Evolutionary conservation across 139 green algal genomes (phyloP), one percentile per base, ranked within the genome.

Genomic region (Chlorella vulgaris): DNA sequence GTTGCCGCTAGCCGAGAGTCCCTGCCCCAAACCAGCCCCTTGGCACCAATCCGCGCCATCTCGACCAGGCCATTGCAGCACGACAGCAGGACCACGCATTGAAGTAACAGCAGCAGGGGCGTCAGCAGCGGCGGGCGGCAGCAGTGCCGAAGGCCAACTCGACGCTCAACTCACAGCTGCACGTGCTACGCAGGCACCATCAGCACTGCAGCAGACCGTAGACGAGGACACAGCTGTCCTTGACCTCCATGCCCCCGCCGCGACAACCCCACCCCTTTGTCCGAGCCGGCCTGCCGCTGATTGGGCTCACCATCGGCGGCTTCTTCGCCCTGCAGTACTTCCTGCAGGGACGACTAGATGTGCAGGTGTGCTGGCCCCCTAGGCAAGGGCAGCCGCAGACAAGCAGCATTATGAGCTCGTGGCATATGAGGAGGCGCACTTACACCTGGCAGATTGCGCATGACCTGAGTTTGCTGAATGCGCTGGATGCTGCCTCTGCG

Each of bases 301-400:
- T 87, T 22, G 62, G 40, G 35, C 61, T 87, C 2, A 85, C 78
- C 39, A 42, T 87, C 4, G 83, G 83, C 42, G 83, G 83, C 60
- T 87, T 82, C 28, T 19, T 77, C 31, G 42, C 40, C 7, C 47
- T 87, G 31, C 38, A 40, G 21, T 71, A 78, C 53, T 85, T 87
- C 69, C 35, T 85, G 22, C 53, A 87, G 58, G 69, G 78, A 19
- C 53, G 78, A 6, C 36, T 82, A 18, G 83, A 87, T 43, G 69
- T 85, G 31, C 69, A 85, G 83, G 83, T 85, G 69, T 10, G 22
- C 19, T 38, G 26, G 19, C 22, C n/a, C n/a, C n/a, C n/a, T n/a
- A n/a, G 60, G 60, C 28, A 67, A 22, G 22, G 60, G 7, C 7
- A 13, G 22, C 60, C 13, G 60, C 22, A 13, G 7, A 33, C 24